A percentile compares a stretch with the other conserved stretches of the same genome.
Evolutionary conservation across 1,284 basidiomycete species (phyloP).

Genomic region (Ustilago hordei): DNA sequence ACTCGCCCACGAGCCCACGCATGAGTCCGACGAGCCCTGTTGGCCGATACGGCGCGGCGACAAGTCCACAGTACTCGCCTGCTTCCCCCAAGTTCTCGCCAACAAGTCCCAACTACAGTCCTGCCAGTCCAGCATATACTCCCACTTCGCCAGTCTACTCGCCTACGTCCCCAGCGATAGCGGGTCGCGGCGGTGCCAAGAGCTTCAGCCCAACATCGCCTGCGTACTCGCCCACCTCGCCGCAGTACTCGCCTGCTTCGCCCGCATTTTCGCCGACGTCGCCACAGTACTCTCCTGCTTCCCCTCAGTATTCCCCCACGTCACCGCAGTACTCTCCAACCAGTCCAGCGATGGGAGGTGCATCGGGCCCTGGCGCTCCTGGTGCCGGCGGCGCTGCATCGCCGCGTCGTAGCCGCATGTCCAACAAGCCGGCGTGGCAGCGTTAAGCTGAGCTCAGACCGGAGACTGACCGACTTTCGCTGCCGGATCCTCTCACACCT

Average conservation of each 20-base stretch:
- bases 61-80: slow-evolving; percentile 70
- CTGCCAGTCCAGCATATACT: slow-evolving; percentile 72
- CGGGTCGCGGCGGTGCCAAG: slow-evolving; percentile 45
- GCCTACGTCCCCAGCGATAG: slow-evolving; percentile 48
- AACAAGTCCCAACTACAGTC: slow-evolving; percentile 61
- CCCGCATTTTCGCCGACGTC: slow-evolving; percentile 85
- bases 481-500: not conserved
- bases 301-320: slow-evolving; percentile 66
- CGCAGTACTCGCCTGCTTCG: slow-evolving; percentile 63
- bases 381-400: slow-evolving; percentile 56
- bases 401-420: slow-evolving; percentile 62
- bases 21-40: slow-evolving; percentile 62
- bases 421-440: slow-evolving; percentile 64
- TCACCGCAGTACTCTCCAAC: slow-evolving; percentile 64
- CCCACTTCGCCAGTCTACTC: slow-evolving; percentile 67
- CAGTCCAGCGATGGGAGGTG: slow-evolving; percentile 56
- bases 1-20: slow-evolving; percentile 65
- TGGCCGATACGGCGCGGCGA: slow-evolving; percentile 72
- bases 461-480: not conserved
- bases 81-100: slow-evolving; percentile 59
- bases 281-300: slow-evolving; percentile 70
- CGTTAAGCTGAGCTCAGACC: slow-evolving; percentile 30
- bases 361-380: slow-evolving; percentile 18
- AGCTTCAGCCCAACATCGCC: slow-evolving; percentile 57
- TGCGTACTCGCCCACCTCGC: slow-evolving; percentile 64